phyloP scores from a whole-genome alignment of 179 eudicot genomes.

The Camellia oleifera region DNA sequence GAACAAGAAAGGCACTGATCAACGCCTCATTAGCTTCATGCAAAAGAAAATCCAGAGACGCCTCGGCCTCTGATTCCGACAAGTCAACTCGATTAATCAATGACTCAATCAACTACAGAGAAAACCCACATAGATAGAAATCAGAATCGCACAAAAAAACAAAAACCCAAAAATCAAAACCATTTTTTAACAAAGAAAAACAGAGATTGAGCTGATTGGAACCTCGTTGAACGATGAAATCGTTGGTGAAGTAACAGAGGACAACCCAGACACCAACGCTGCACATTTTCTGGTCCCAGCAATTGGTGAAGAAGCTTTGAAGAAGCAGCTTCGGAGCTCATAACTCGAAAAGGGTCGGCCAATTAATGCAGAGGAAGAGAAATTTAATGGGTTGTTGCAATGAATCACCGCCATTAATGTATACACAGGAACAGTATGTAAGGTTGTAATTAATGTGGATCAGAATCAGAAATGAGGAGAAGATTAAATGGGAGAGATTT shows the following conservation, averaged over 20 bases:
- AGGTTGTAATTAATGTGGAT: too few relatives aligned
- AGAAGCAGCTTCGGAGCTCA: too few relatives aligned
- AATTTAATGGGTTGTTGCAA: background rate
- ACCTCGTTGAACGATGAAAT: constrained; percentile 22
- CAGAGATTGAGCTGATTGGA: too few relatives aligned
- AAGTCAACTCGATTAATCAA: constrained; percentile 66
- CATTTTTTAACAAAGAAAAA: too few relatives aligned
- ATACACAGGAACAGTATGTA: too few relatives aligned
- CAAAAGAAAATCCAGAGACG: constrained; percentile 64
- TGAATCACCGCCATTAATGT: background rate
- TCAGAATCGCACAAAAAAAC: background rate
- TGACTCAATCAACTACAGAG: constrained; percentile 63
- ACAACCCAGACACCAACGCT: constrained; percentile 1
- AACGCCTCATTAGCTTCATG: constrained; percentile 73
- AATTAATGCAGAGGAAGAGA: background rate
- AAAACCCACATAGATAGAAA: background rate
- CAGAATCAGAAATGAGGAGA: too few relatives aligned
- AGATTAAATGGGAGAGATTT: too few relatives aligned
- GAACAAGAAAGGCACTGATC: constrained; percentile 90
- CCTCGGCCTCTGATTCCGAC: constrained; percentile 69
- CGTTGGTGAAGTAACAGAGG: background rate
- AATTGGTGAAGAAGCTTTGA: background rate
- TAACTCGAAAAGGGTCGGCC: background rate
- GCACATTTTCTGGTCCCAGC: background rate
- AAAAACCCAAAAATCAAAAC: background rate